phyloP scores from a whole-genome alignment of 306 rosid genomes.

The Gastrolobium bilobum region DNA sequence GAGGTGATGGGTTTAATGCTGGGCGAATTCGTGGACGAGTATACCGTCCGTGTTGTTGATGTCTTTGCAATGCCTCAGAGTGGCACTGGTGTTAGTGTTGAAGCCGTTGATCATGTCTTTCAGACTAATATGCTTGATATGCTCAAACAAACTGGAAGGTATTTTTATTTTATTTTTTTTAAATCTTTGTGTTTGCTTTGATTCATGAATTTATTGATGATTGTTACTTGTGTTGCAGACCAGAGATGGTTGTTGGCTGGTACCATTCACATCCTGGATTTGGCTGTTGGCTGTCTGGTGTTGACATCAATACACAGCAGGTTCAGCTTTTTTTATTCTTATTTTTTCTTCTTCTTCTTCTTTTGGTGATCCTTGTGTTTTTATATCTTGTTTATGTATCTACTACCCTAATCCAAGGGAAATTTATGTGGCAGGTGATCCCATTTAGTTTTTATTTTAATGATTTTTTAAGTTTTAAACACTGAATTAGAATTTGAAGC shows the following conservation, averaged over 20 bases:
- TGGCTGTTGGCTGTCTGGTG: conserved; percentile 99
- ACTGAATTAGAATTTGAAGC: conserved; percentile 3
- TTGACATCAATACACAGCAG: conserved; percentile 97
- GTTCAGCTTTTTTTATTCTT: conserved; percentile 46
- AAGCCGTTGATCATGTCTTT: conserved; percentile 96
- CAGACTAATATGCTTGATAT: conserved; percentile 99
- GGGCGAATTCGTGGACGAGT: conserved; percentile 93
- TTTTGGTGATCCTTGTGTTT: conserved; percentile 8
- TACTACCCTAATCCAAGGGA: not conserved
- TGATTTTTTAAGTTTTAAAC: not conserved
- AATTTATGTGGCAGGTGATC: conserved; percentile 7
- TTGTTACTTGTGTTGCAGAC: conserved; percentile 62
- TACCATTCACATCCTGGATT: conserved; percentile 99
- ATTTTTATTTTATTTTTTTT: not conserved
- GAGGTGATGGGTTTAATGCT: conserved; percentile 99
- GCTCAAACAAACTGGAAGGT: conserved; percentile 99
- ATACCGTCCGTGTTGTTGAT: conserved; percentile 94
- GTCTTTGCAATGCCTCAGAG: conserved; percentile 99
- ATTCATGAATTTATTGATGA: conserved; percentile 9
- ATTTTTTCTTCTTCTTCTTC: not conserved
- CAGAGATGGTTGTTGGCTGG: conserved; percentile 99
- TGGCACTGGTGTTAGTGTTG: conserved; percentile 97
- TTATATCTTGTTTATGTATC: conserved; percentile 13
- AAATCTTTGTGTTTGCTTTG: not conserved
- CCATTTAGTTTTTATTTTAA: conserved; percentile 6